Evolutionary conservation across 2,329 filamentous ascomycete species (phyloP), one percentile per base, ranked within the genome.

Genomic region (Microascus cirrosus): DNA sequence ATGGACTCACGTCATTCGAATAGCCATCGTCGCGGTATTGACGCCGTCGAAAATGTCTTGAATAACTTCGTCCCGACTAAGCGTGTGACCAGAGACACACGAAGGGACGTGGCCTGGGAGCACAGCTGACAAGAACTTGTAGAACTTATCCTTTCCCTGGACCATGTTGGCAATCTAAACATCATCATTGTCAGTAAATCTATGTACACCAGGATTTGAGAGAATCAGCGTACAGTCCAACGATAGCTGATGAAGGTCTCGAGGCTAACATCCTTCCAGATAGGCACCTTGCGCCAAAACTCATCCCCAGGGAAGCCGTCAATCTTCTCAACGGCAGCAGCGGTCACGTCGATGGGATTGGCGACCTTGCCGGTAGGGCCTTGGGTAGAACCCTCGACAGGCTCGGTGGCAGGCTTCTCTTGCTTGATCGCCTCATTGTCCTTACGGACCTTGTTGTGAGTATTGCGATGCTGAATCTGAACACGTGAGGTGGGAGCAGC

Each of bases 21-120:
- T 74, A 0, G 81, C 73, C 83, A 86, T 86, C 2, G 82, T 77
- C 1, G 82, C 78, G 5, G 70, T 65, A 22, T 70, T 72, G 57
- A 85, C 74, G 12, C 81, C 83, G 18, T 70, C 69, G 28, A 74
- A 64, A 3, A 84, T 74, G 65, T 86, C 81, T 1, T 69, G 63
- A 54, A 84, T 75, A 58, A 85, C 80, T 22, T 79, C 74, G 2
- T 80, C 71, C 12, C 75, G 77, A 25, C 73, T 77, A 59, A 74
- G 71, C 25, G 68, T 67, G 5, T 57, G 60, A 28, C 64, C 60
- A 1, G 59, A 59, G 57, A 66, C 60, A 60, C 65, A 66, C n/a
- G 63, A 61, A 3, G 78, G 78, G n/a, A 85, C 68, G 2, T 63
- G 64, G 0, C 77, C 71, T 0, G 82, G 82, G 2, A 85, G 66